Evolutionary conservation across 2,329 filamentous ascomycete species (phyloP).

Genomic region (Aschersonia sp.): DNA sequence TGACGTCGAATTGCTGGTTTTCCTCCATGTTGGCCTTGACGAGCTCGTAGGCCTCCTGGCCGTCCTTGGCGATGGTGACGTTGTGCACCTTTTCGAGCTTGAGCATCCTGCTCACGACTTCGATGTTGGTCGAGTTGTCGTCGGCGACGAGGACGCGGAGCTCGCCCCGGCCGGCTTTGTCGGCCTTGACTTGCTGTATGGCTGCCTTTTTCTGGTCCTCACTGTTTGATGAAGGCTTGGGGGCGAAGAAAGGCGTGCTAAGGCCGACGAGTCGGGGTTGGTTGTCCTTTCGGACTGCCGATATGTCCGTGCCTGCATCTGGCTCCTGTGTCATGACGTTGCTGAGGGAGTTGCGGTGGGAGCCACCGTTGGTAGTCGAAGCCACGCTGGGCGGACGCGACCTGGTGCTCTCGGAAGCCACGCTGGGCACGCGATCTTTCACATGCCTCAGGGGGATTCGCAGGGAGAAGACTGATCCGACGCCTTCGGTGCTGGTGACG

Average conservation of each 20-base stretch:
- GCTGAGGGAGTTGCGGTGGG: conserved; percentile 14
- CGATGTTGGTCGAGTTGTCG: conserved; percentile 42
- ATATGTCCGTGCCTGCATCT: conserved; percentile 5
- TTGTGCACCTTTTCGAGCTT: conserved; percentile 74
- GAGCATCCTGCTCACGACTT: conserved; percentile 46
- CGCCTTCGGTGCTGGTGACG: conserved; percentile 55
- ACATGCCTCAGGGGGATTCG: conserved; percentile 68
- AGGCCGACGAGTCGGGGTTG: conserved; percentile 72
- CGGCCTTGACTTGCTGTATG: conserved; percentile 50
- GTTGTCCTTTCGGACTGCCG: conserved; percentile 8
- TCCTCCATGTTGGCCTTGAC: conserved; percentile 72
- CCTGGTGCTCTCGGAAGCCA: conserved; percentile 36
- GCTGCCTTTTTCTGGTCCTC: conserved; percentile 49
- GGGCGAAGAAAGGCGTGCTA: conserved; percentile 66
- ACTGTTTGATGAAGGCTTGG: conserved; percentile 19
- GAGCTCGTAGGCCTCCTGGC: conserved; percentile 74
- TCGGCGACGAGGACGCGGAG: conserved; percentile 80
- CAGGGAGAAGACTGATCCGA: conserved; percentile 72
- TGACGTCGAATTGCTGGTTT: conserved; percentile 63
- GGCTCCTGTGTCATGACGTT: conserved; percentile 5
- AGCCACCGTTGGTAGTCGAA: conserved; percentile 20
- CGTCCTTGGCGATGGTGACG: conserved; percentile 75
- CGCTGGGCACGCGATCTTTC: conserved; percentile 41
- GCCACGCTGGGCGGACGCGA: conserved; percentile 34
- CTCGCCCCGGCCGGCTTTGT: conserved; percentile 38